Evolutionary conservation across 2,329 filamentous ascomycete species (phyloP), one percentile per base, ranked within the genome.

Genomic region (Arthrobotrys musiformis): DNA sequence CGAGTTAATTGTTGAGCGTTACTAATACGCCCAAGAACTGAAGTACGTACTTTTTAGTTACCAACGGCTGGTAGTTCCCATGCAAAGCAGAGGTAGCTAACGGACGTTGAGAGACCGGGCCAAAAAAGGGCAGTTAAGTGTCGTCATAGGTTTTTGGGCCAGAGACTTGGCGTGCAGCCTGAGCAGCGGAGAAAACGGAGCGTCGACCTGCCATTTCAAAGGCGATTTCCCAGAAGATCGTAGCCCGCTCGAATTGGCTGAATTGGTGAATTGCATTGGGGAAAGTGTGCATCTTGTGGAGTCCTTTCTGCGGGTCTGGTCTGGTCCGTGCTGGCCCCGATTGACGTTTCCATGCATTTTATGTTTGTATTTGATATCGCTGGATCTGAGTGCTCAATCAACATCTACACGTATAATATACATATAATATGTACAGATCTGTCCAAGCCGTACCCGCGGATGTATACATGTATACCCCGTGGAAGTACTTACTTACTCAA

Each of bases 141-240:
- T 69, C 70, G 70, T 75, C 70, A 75, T 75, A 67, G 54, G 26
- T 50, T 33, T 11, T 19, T 6, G 48, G 30, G n/a, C 46, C 58
- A 44, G 52, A 26, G 52, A 63, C 68, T 74, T 74, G 62, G 70
- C 70, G 44, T 35, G 26, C 50, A 30, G 26, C 62, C 62, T 62
- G 37, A 44, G 24, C n/a, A 66, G 62, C 22, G 50, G 37, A 50
- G 28, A 58, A 40, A 13, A n/a, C 35, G 26, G 26, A 67, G 70
- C 70, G 19, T 74, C 70, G 70, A 74, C 70, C 37, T 74, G 42
- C 70, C 70, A 28, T 52, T 72, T 70, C 33, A 24, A 58, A 26
- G 50, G 50, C n/a, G 26, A 33, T 54, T 54, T 52, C 48, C 48
- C 24, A 30, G 48, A 30, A 30, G 48, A 52, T 52, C 26, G 13